Evolutionary conservation across 106 monocot genomes (phyloP).

Genomic region (Amphibolis antarctica): DNA sequence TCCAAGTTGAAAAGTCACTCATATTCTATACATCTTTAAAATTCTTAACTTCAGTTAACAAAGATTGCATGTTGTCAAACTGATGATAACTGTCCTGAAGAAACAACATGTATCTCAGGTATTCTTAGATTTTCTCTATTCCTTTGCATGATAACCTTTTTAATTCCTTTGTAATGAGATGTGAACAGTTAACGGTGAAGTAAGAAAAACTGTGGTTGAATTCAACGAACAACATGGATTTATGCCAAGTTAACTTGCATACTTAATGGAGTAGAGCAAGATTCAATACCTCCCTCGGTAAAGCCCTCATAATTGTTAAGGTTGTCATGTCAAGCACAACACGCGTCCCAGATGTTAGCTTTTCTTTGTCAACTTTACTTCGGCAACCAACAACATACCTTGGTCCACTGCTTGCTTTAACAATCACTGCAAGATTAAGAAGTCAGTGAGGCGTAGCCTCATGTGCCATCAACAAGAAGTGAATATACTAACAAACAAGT

Average conservation of each 20-base stretch:
- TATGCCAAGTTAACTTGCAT: no score
- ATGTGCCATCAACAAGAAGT: neutral
- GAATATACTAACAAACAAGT: neutral
- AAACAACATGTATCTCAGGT: no score
- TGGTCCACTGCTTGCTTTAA: conserved; percentile 98
- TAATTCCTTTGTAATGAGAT: no score
- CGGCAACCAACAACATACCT: conserved; percentile 99
- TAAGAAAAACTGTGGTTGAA: no score
- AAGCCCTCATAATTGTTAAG: conserved; percentile 91
- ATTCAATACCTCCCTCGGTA: conserved; percentile 74
- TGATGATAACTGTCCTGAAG: no score
- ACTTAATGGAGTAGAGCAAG: neutral
- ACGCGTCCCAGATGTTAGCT: conserved; percentile 86
- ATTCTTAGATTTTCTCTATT: no score
- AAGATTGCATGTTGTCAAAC: no score
- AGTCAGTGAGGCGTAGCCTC: neutral
- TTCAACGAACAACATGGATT: no score
- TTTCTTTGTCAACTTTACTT: conserved; percentile 94
- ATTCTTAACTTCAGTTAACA: no score
- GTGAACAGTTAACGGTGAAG: no score
- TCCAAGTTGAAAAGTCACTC: neutral
- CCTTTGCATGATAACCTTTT: no score
- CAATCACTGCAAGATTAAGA: conserved; percentile 48
- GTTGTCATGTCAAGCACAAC: conserved; percentile 99
- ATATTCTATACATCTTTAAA: no score